Base-by-base conservation (phyloP, 106 monocot genomes). In the Amphibolis antarctica region DNA sequence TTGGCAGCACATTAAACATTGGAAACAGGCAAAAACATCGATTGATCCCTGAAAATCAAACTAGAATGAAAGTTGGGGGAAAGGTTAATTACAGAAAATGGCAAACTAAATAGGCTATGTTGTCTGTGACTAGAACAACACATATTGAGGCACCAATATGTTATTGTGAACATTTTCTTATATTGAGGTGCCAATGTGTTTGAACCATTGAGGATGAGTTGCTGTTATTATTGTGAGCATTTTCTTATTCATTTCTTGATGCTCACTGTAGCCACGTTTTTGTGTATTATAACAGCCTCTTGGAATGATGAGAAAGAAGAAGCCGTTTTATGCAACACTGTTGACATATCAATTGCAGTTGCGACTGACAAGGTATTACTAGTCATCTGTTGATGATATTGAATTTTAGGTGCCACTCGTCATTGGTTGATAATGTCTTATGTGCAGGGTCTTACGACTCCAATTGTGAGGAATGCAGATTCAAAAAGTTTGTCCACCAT, bases 311-410 rank as follows among this genome's bases (percentile, higher is more conserved):
- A 82, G 64, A 85, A 85, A 63, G 89, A 66, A 20, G 80, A 84
- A 71, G 45, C 82, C 11, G 45, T 66, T 71, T 43, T 77, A 18
- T 90, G 81, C 55, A 80, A 77, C 46, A 76, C 90, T 15, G 59
- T 96, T 70, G 96, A 96, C 75, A 96, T 96, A 76, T 90, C 96
- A 42, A 87, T 96, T 69, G 96, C 96, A 17, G 96, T 96, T 26
- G 96, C 96, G 48, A 90, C 96, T 43, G 86, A 96, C 30, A 96
- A 85, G 86, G 96, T 90, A 53, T n/a, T n/a, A n/a, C n/a, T n/a
- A n/a, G n/a, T n/a, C n/a, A n/a, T 10, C 18, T 60, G 20, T 53
- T 58, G 28, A 15, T 28, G 15, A 1, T 26, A 12, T 52, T 71
- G 28, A 22, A 74, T 43, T 12, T 46, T 0, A 47, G 54, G 17